Base-by-base conservation (phyloP, 2,329 filamentous ascomycete species). In the Zasmidium angulare region DNA sequence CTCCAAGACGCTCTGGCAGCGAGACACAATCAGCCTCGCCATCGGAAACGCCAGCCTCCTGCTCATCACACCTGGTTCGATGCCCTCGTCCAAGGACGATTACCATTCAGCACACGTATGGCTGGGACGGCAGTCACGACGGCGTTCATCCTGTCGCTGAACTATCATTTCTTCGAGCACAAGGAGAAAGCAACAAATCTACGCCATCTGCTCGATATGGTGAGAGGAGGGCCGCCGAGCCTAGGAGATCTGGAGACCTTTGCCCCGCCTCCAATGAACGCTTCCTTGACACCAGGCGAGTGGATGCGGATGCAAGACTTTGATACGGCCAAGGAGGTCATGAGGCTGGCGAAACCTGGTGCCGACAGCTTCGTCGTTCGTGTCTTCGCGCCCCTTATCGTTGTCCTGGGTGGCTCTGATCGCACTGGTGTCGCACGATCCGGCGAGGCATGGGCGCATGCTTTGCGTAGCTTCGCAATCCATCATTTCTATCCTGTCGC, bases 241-340 rank as follows among this genome's bases (percentile, higher is more conserved):
- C 40, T 65, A 14, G 55, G 59, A 24, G 66, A 70, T 14, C 59
- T 68, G 20, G 71, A 73, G 46, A 67, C 68, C 2, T 71, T 72
- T 51, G 62, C 82, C 1, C 71, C 82, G 2, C 79, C 86, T 1
- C 79, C 86, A 11, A 83, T 92, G 61, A 87, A 93, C 68, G 89
- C 91, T 70, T 89, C 88, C 1, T 81, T 89, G 61, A 89, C 86
- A n/a, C 89, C 88, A 1, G 86, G 83, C 2, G 88, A 89, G 17
- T 93, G 90, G 90, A 79, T 93, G 52, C 83, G 84, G 23, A 80
- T 91, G 57, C 90, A 93, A 71, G 89, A 93, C 66, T 89, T 91
- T 66, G 88, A 90, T 68, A 91, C 89, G 1, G 89, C 89, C 1
- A 84, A 83, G 40, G 90, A 93, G 69, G 83, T 93, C 17, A 90